Base-by-base conservation (phyloP, 2,329 filamentous ascomycete species). In the Parasarocladium wereldwijsianum region DNA sequence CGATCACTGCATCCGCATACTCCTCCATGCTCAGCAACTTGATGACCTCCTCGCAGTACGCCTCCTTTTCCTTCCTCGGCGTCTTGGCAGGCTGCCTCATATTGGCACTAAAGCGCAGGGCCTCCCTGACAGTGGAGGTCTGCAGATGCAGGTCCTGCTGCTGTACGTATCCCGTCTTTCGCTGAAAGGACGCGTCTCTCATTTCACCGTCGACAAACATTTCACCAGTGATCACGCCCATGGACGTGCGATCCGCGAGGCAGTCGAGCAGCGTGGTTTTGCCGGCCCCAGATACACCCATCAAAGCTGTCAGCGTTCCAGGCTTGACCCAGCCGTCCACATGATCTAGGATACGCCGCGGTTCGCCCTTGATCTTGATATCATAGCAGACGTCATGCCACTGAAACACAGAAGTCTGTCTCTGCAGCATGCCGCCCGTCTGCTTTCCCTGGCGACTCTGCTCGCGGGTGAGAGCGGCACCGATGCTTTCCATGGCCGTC, bases 321-420 rank as follows among this genome's bases (percentile, higher is more conserved):
- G 85, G 84, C 50, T 87, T 86, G 38, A 93, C 82, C 79, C 81
- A 93, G 19, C 84, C 84, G 43, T 87, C 79, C 5, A 92, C 79
- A 34, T 86, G 62, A 40, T 92, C 75, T 23, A 93, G 59, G 41
- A 93, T 76, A n/a, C 76, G 70, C 8, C 82, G 66, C 1, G 62
- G 55, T 39, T 85, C 70, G 6, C 61, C 62, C 57, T 86, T 87
- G 51, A 90, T 82, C 46, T 78, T 76, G 50, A 71, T 57, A 29
- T 70, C 61, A 38, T 65, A 92, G 52, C 75, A 82, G 0, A 90
- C 74, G 38, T 85, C 64, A 38, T 73, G 66, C 83, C 82, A 92
- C 44, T 82, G 77, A 56, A 87, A 87, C 32, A 84, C 70, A 23
- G 28, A 30, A 4, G 28, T 30, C 20, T 30, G 28, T 39, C 44